Evolutionary conservation across 768 basidiomycete species (phyloP).

Genomic region (Rickenella mellea): DNA sequence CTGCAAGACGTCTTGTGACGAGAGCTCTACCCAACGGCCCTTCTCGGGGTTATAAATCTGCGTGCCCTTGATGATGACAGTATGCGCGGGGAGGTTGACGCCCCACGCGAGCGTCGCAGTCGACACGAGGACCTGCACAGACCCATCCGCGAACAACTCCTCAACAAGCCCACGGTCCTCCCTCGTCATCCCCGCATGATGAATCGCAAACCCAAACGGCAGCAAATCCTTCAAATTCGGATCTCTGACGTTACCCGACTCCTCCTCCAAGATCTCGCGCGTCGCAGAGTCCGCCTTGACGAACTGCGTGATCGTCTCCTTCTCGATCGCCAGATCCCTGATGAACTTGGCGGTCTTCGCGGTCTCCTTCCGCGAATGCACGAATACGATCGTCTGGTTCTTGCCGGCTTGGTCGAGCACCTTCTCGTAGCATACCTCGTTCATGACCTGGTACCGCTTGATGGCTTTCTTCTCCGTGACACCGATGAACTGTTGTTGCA

Average conservation of each 20-base stretch:
- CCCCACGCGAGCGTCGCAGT: slow-evolving; percentile 99
- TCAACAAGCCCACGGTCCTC: slow-evolving; percentile 90
- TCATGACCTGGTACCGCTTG: slow-evolving; percentile 95
- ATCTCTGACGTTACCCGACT: slow-evolving; percentile 77
- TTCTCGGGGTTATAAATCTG: slow-evolving; percentile 99
- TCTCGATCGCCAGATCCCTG: slow-evolving; percentile 90
- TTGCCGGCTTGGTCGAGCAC: slow-evolving; percentile 86
- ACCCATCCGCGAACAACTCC: slow-evolving; percentile 87
- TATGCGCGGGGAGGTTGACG: slow-evolving; percentile 95
- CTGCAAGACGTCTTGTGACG: slow-evolving; percentile 92
- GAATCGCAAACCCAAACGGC: slow-evolving; percentile 95
- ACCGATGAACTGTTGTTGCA: slow-evolving; percentile 95
- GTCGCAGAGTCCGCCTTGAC: slow-evolving; percentile 90
- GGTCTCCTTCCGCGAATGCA: slow-evolving; percentile 97
- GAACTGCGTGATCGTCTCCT: slow-evolving; percentile 93
- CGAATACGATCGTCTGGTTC: slow-evolving; percentile 92
- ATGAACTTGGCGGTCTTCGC: slow-evolving; percentile 94
- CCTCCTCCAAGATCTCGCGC: slow-evolving; percentile 80
- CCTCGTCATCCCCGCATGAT: slow-evolving; percentile 93
- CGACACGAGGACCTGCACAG: slow-evolving; percentile 89
- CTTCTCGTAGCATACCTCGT: slow-evolving; percentile 99
- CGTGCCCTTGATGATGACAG: slow-evolving; percentile 99
- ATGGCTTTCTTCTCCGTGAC: slow-evolving; percentile 99
- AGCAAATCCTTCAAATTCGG: slow-evolving; percentile 77
- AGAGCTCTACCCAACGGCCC: slow-evolving; percentile 94